Conservation (phyloP, 805 yeast species). For the Starmerella powellii region DNA sequence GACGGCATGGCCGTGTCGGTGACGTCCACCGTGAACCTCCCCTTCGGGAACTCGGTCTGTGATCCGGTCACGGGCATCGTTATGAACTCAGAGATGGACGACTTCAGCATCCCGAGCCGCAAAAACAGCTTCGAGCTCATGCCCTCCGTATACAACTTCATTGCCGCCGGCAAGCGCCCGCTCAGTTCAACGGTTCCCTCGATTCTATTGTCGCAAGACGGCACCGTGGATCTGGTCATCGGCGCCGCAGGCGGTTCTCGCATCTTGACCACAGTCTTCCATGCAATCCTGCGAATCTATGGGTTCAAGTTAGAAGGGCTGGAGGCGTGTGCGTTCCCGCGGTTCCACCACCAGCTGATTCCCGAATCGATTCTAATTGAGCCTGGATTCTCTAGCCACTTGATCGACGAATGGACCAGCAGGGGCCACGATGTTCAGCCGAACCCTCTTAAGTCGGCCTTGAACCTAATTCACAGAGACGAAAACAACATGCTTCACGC, state of each 20-base stretch:
- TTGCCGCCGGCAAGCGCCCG: constrained; percentile 69
- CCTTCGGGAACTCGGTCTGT: constrained; percentile 72
- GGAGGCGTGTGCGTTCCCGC: constrained; percentile 63
- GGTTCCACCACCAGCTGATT: constrained; percentile 79
- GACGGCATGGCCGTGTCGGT: constrained; percentile 68
- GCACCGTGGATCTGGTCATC: constrained; percentile 45
- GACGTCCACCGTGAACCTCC: constrained; percentile 77
- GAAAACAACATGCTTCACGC: constrained; percentile 44
- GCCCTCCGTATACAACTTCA: constrained; percentile 70
- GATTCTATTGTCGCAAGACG: constrained; percentile 35
- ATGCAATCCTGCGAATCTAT: constrained; percentile 58
- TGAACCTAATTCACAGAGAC: constrained; percentile 41
- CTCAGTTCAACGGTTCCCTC: constrained; percentile 74
- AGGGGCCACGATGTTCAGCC: constrained; percentile 42
- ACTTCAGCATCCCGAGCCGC: constrained; percentile 61
- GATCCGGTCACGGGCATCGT: constrained; percentile 75
- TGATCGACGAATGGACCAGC: constrained; percentile 29
- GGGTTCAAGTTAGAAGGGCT: constrained; percentile 47
- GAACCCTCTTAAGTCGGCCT: constrained; percentile 40
- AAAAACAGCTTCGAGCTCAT: constrained; percentile 67
- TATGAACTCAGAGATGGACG: constrained; percentile 89
- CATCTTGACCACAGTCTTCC: constrained; percentile 70
- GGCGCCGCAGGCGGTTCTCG: constrained; percentile 95
- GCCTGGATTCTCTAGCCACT: constrained; percentile 31
- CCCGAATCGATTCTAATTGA: constrained; percentile 63